Percentiles rank a stretch among this genome's conserved stretches.
Conservation (phyloP, 2,329 filamentous ascomycete genomes). For the Monosporascus sp. region DNA sequence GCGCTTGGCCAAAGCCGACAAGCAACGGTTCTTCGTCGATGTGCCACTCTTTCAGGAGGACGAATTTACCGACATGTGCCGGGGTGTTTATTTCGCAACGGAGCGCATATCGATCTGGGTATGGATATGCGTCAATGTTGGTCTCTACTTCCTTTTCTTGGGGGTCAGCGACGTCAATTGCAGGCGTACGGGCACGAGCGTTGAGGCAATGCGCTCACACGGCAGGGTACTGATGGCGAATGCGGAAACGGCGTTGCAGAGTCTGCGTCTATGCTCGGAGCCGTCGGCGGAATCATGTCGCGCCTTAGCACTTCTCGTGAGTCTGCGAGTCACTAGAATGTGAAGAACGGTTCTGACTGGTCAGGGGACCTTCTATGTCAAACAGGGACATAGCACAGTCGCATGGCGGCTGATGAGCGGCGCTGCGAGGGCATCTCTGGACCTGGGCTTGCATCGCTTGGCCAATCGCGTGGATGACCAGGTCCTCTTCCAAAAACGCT, state of each 20-base stretch:
- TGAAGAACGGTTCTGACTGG: conserved; percentile 1
- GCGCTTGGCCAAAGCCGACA: conserved; percentile 17
- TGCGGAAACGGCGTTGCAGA: conserved; percentile 19
- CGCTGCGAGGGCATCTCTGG: conserved; percentile 19
- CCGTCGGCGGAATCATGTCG: conserved; percentile 21
- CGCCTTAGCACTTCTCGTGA: conserved; percentile 21
- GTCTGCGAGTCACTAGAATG: conserved; percentile 1
- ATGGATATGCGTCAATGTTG: conserved; percentile 24
- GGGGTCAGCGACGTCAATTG: conserved; percentile 6
- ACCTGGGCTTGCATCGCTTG: conserved; percentile 24
- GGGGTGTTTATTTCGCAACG: conserved; percentile 24
- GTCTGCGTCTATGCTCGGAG: conserved; percentile 22
- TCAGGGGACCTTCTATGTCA: conserved; percentile 22
- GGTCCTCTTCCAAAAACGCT: conserved; percentile 5
- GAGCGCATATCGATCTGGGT: conserved; percentile 21
- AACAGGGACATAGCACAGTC: conserved; percentile 20
- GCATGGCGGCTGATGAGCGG: conserved; percentile 23
- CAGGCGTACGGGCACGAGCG: conserved; percentile 8
- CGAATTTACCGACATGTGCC: conserved; percentile 22
- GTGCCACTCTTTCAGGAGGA: conserved; percentile 17
- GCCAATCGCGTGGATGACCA: conserved; percentile 2
- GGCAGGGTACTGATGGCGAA: conserved; percentile 13
- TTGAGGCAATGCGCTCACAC: conserved; percentile 10
- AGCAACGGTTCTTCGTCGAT: conserved; percentile 24
- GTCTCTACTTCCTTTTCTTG: conserved; percentile 19